Percentiles rank a stretch among this genome's conserved stretches.
phyloP scores from a whole-genome alignment of 2,329 filamentous ascomycete species.

The Fusarium musae region DNA sequence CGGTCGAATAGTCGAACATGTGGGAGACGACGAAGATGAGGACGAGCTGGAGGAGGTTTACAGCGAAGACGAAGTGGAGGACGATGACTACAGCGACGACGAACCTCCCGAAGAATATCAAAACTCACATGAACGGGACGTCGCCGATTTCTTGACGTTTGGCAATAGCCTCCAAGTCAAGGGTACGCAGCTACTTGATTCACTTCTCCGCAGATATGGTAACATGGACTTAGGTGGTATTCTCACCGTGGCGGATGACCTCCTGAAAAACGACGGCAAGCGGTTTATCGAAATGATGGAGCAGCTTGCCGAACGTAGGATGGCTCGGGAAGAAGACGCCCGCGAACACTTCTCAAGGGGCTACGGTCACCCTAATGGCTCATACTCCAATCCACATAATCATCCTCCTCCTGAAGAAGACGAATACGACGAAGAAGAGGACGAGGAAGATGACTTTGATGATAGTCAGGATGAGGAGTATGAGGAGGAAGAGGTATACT shows the following conservation, averaged over 20 bases:
- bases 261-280: slow-evolving; percentile 98
- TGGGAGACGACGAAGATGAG: slow-evolving; percentile 66
- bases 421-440: slow-evolving; percentile 76
- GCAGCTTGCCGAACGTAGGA: slow-evolving; percentile 94
- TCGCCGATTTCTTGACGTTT: slow-evolving; percentile 94
- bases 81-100: slow-evolving; percentile 72
- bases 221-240: slow-evolving; percentile 82
- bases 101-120: slow-evolving; percentile 77
- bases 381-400: slow-evolving; percentile 70
- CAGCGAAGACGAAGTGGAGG: slow-evolving; percentile 65
- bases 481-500: slow-evolving; percentile 82
- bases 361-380: slow-evolving; percentile 70
- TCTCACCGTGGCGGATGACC: slow-evolving; percentile 96
- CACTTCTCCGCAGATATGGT: slow-evolving; percentile 57
- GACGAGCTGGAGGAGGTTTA: slow-evolving; percentile 64
- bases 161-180: slow-evolving; percentile 97
- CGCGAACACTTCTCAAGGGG: slow-evolving; percentile 68
- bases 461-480: slow-evolving; percentile 73
- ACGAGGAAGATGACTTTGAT: slow-evolving; percentile 69
- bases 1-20: slow-evolving; percentile 77
- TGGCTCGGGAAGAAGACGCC: slow-evolving; percentile 95
- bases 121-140: slow-evolving; percentile 69
- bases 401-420: slow-evolving; percentile 83
- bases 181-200: slow-evolving; percentile 65
- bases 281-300: slow-evolving; percentile 99